phyloP scores from a whole-genome alignment of 2,329 filamentous ascomycete genomes.

The Dissoconium aciculare region DNA sequence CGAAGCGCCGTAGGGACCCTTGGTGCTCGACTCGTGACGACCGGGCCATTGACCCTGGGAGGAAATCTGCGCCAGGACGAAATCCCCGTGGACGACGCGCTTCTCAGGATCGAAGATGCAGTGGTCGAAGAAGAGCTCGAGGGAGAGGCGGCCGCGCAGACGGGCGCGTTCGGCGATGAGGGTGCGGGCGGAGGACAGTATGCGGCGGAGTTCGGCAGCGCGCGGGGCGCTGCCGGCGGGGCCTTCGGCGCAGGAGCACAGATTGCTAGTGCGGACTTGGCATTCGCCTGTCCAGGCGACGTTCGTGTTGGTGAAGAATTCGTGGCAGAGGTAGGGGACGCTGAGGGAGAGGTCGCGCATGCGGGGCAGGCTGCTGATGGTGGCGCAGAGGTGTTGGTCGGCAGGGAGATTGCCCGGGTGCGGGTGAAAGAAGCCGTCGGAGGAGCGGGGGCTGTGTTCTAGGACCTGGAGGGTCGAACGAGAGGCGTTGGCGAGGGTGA shows the following conservation, averaged over 20 bases:
- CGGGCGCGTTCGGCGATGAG: conserved; percentile 27
- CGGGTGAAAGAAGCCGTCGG: conserved; percentile 38
- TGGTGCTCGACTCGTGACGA: conserved; percentile 25
- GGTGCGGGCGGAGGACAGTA: conserved; percentile 28
- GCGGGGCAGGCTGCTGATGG: conserved; percentile 32
- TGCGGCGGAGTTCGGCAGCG: conserved; percentile 24
- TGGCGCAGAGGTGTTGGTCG: conserved; percentile 34
- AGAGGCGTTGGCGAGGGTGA: conserved; percentile 38
- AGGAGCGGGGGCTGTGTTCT: conserved; percentile 39
- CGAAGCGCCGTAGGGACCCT: conserved; percentile 36
- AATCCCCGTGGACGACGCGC: conserved; percentile 34
- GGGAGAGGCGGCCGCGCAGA: conserved; percentile 26
- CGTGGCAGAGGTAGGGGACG: conserved; percentile 34
- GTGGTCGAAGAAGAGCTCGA: conserved; percentile 38
- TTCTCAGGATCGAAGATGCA: conserved; percentile 37
- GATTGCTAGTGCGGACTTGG: conserved; percentile 35
- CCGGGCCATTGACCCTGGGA: conserved; percentile 30
- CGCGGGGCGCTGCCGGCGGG: conserved; percentile 22
- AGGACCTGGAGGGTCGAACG: conserved; percentile 34
- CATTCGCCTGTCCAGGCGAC: conserved; percentile 33
- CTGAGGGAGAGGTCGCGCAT: conserved; percentile 36
- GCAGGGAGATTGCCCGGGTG: conserved; percentile 30
- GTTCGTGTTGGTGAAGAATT: conserved; percentile 26
- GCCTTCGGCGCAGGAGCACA: conserved; percentile 31
- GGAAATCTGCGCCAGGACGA: conserved; percentile 29